A percentile compares a stretch with the other conserved stretches of the same genome.
These are phyloP conservation scores for Neotropicomus parvogracilis DNA, from an alignment of 1,284 basidiomycete species.

Conservation along the genomic window DNA sequence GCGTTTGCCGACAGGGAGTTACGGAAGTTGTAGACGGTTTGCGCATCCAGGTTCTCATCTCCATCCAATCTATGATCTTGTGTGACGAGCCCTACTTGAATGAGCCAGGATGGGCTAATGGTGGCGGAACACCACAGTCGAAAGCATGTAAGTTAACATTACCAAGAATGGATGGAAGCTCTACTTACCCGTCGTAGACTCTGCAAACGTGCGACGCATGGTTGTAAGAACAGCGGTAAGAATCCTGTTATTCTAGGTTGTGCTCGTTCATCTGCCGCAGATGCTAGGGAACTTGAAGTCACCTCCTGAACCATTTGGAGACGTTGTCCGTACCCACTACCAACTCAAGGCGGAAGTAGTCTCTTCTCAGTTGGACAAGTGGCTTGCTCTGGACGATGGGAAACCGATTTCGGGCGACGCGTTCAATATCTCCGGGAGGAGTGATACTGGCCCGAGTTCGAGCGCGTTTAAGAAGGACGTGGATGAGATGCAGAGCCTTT, in stretches of 20 bases:
- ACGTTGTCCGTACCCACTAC: slow-evolving; percentile 86
- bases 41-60: slow-evolving; percentile 69
- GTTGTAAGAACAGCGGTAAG: slow-evolving; percentile 79
- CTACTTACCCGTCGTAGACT: slow-evolving; percentile 46
- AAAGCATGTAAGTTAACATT: slow-evolving; percentile 57
- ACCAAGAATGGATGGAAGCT: slow-evolving; percentile 1
- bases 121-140: slow-evolving; percentile 68
- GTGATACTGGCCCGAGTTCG: slow-evolving; percentile 41
- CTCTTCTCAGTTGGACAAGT: slow-evolving; percentile 71
- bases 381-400: slow-evolving; percentile 72
- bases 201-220: slow-evolving; percentile 86
- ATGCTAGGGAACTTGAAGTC: slow-evolving; percentile 82
- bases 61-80: slow-evolving; percentile 92
- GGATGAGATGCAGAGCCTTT: slow-evolving; percentile 58
- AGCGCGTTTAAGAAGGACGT: slow-evolving; percentile 65
- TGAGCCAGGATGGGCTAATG: slow-evolving; percentile 81
- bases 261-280: slow-evolving; percentile 36
- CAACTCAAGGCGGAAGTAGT: slow-evolving; percentile 76
- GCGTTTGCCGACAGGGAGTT: slow-evolving; percentile 7
- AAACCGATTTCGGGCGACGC: slow-evolving; percentile 52
- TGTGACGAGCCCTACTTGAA: slow-evolving; percentile 87
- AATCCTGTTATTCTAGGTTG: slow-evolving; percentile 3
- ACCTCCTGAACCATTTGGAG: slow-evolving; percentile 77
- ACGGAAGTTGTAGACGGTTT: slow-evolving; percentile 1
- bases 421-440: slow-evolving; percentile 36